Base-by-base conservation (phyloP, 2,329 filamentous ascomycete genomes). In the Ramularia endophylla region DNA sequence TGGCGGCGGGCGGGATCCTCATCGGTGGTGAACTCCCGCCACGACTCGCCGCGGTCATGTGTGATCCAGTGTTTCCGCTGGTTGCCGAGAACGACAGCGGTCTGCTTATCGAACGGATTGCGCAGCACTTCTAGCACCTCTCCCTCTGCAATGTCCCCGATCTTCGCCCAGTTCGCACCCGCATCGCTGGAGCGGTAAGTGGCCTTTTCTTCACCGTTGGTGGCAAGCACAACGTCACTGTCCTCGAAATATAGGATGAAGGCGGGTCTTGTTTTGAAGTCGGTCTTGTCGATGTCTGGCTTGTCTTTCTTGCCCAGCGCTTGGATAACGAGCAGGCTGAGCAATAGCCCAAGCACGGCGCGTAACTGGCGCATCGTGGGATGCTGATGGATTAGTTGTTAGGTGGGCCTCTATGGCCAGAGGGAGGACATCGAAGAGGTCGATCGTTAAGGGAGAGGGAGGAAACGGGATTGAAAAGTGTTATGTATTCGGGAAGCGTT, bases 201-300 rank as follows among this genome's bases (percentile, higher is more conserved):
- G 48, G 78, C 79, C 45, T 75, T 73, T 29, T 75, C 74, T 11
- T 72, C 64, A 36, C 70, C 59, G 61, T 94, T 85, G 55, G 83
- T 80, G 59, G 87, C 81, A 33, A 97, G 66, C 44, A 94, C 72
- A 38, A 84, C 78, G 62, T 95, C 83, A 52, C 86, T 89, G 63
- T 90, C 86, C 58, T 92, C 83, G 60, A 98, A 97, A 67, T 95
- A 98, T 67, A 85, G 84, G 51, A 95, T 70, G 60, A 81, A 80
- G 40, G 68, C 61, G 1, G 87, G 85, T 40, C 73, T 65, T 55
- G 80, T 72, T 32, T 83, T 70, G 66, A 95, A 85, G 34, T 74
- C 65, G 39, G 71, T 84, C 44, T 72, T 68, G 47, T 74, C 71
- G 56, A 95, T 74, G 41, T 73, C 72, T 17, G 89, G 89, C 33